A percentile compares a stretch with the other conserved stretches of the same genome.
Evolutionary conservation across 192 early-diverging fungal genomes (phyloP).

Genomic region (Coemansia sp.): DNA sequence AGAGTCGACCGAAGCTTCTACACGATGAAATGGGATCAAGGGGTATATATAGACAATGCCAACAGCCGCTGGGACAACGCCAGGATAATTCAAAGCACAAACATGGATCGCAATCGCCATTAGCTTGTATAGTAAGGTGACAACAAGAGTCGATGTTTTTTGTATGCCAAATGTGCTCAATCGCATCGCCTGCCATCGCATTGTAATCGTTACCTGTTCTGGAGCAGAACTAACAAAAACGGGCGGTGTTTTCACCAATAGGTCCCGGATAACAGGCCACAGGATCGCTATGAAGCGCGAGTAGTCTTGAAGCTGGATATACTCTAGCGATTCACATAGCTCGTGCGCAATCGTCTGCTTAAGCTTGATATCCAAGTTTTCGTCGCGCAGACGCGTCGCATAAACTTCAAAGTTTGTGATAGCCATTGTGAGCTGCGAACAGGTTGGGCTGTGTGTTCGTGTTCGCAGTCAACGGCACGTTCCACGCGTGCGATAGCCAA

Average conservation of each 20-base stretch:
- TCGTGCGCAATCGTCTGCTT: conserved; percentile 84
- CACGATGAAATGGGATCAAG: background rate
- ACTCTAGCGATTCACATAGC: conserved; percentile 88
- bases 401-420: conserved; percentile 60
- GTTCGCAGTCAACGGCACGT: background rate
- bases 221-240: conserved; percentile 75
- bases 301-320: conserved; percentile 86
- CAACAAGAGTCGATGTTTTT: too few relatives aligned
- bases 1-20: conserved; percentile 60
- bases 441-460: background rate
- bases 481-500: background rate
- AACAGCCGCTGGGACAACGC: background rate
- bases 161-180: background rate
- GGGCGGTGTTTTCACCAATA: conserved; percentile 71
- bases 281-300: conserved; percentile 73
- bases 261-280: conserved; percentile 81
- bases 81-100: background rate
- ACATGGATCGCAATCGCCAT: background rate
- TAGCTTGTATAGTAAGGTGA: background rate
- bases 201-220: conserved; percentile 60
- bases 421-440: conserved; percentile 18
- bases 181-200: background rate
- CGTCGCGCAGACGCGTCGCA: conserved; percentile 59
- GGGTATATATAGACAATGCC: too few relatives aligned
- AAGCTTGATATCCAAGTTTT: conserved; percentile 58